These are phyloP conservation scores for Chytriomyces sp. DNA, from an alignment of 192 early-diverging fungal species.

Conservation along the genomic window DNA sequence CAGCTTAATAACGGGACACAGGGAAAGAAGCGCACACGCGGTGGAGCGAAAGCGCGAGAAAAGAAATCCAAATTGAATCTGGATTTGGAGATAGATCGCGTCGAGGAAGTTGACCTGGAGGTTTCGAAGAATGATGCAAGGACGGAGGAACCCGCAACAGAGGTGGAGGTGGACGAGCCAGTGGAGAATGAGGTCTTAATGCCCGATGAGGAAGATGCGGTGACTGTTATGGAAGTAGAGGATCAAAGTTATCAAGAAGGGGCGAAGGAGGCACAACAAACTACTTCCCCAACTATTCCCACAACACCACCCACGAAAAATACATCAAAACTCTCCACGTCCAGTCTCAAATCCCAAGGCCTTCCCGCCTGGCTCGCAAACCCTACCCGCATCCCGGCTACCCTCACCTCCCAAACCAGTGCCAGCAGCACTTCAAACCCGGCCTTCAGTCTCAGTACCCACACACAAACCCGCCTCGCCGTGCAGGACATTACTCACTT, in stretches of 20 bases:
- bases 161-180: background rate
- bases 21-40: slow-evolving; percentile 32
- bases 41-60: slow-evolving; percentile 30
- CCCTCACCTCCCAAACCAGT: slow-evolving; percentile 49
- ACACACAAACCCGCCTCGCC: slow-evolving; percentile 47
- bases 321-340: background rate
- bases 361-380: slow-evolving; percentile 88
- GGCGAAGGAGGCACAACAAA: no score
- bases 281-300: background rate
- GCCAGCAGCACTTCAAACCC: slow-evolving; percentile 47
- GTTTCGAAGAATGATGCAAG: background rate
- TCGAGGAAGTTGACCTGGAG: background rate
- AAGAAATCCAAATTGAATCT: slow-evolving; percentile 30
- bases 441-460: slow-evolving; percentile 62
- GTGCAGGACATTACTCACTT: slow-evolving; percentile 68
- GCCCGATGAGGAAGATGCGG: background rate
- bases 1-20: background rate
- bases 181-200: background rate
- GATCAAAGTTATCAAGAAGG: no score
- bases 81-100: background rate
- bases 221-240: background rate
- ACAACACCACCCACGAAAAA: background rate
- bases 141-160: background rate
- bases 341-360: slow-evolving; percentile 54
- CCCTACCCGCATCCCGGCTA: slow-evolving; percentile 68